phyloP scores from a whole-genome alignment of 352 stramenopile genomes.

The Phytophthora sansomeana region DNA sequence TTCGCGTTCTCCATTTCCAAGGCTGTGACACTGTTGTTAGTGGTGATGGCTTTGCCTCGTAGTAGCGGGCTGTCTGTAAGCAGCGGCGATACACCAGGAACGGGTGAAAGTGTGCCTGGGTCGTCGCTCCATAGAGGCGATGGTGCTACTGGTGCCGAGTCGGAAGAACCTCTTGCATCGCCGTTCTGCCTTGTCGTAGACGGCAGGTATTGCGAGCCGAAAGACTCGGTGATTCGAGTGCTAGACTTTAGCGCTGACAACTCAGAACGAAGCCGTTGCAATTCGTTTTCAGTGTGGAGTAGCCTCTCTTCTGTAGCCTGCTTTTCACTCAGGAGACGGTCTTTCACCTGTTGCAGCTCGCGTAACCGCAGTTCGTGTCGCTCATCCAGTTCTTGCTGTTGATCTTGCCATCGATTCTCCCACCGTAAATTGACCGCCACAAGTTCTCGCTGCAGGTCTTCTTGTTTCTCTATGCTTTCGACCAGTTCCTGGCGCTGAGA shows the following conservation, averaged over 20 bases:
- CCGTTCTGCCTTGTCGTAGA: conserved; percentile 6
- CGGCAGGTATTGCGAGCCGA: conserved; percentile 44
- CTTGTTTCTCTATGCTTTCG: conserved; percentile 62
- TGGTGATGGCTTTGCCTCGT: not conserved
- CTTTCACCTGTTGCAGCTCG: conserved; percentile 66
- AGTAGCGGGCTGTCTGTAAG: conserved; percentile 53
- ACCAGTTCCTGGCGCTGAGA: conserved; percentile 59
- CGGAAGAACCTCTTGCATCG: conserved; percentile 24
- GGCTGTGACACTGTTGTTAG: conserved; percentile 16
- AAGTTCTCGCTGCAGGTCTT: conserved; percentile 71
- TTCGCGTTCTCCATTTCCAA: conserved; percentile 69
- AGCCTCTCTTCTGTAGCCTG: conserved; percentile 65
- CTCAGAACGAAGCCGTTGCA: conserved; percentile 63
- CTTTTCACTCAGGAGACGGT: conserved; percentile 64
- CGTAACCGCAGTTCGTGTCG: conserved; percentile 56
- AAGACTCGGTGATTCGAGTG: conserved; percentile 55
- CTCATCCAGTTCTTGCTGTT: conserved; percentile 60
- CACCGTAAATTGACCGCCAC: conserved; percentile 69
- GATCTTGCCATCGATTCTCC: conserved; percentile 74
- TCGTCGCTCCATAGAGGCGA: conserved; percentile 81
- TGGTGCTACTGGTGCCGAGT: conserved; percentile 26
- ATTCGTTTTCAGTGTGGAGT: conserved; percentile 67
- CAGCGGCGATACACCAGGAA: conserved; percentile 58
- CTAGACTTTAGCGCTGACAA: conserved; percentile 54
- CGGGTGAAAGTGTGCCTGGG: conserved; percentile 58